These are phyloP conservation scores for Leccinum subgranulosum DNA, from an alignment of 768 basidiomycete species.

Conservation along the genomic window DNA sequence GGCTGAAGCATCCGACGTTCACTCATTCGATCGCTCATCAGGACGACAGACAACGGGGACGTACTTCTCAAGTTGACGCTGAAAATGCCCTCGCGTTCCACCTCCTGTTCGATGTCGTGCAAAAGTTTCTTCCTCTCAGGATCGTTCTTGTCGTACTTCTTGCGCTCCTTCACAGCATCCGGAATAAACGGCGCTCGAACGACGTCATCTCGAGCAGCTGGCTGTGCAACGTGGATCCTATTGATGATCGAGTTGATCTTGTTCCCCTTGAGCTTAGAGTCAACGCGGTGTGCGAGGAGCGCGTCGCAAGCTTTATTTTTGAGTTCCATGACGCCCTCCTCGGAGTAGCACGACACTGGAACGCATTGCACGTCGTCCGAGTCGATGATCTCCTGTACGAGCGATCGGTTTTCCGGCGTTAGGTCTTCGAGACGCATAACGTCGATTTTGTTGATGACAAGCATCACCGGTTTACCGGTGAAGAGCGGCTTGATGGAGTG, in stretches of 20 bases:
- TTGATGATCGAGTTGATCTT: conserved; percentile 93
- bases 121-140: conserved; percentile 71
- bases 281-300: conserved; percentile 91
- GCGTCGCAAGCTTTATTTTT: conserved; percentile 96
- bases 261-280: conserved; percentile 88
- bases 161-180: conserved; percentile 68
- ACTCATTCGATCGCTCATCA: not conserved
- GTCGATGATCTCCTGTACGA: conserved; percentile 87
- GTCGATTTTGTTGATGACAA: conserved; percentile 98
- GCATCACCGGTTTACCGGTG: conserved; percentile 84
- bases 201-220: conserved; percentile 87
- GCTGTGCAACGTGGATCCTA: conserved; percentile 93
- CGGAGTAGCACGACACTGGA: conserved; percentile 91
- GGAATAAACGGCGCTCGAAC: conserved; percentile 88
- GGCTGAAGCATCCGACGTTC: conserved; percentile 49
- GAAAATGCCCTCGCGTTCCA: conserved; percentile 89
- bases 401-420: conserved; percentile 63
- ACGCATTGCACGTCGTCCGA: conserved; percentile 68
- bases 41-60: not conserved
- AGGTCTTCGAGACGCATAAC: conserved; percentile 87
- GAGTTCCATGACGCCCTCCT: conserved; percentile 97
- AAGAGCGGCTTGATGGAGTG: conserved; percentile 99
- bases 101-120: conserved; percentile 79
- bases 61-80: conserved; percentile 88
- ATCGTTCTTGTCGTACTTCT: conserved; percentile 86